Conservation (phyloP, 768 basidiomycete genomes). For the Candolleomyces aberdarensis region DNA sequence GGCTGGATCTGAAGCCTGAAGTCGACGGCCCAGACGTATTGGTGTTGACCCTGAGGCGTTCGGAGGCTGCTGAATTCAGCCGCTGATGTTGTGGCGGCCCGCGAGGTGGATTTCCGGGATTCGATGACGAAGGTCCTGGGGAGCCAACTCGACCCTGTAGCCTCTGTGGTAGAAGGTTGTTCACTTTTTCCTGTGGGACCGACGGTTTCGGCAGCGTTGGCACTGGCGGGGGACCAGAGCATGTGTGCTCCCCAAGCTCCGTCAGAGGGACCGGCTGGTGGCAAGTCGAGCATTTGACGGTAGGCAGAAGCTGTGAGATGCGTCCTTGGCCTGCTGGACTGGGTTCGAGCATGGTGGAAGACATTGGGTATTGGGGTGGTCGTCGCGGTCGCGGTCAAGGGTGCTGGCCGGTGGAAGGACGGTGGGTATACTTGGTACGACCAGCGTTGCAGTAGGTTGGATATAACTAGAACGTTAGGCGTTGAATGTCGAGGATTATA, state of each 20-base stretch:
- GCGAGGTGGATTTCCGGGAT: constrained; percentile 10
- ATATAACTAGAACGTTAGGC: background rate
- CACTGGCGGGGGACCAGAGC: constrained; percentile 47
- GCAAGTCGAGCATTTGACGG: constrained; percentile 85
- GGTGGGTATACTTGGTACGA: constrained; percentile 2
- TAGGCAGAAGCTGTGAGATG: constrained; percentile 76
- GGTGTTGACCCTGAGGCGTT: constrained; percentile 31
- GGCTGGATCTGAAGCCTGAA: constrained; percentile 31
- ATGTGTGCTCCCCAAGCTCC: constrained; percentile 77
- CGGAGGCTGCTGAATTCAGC: constrained; percentile 20
- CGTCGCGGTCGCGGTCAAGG: background rate
- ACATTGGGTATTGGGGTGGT: constrained; percentile 17
- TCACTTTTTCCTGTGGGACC: constrained; percentile 37
- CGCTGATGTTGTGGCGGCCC: constrained; percentile 19
- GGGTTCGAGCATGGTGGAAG: constrained; percentile 25
- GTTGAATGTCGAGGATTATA: constrained; percentile 2
- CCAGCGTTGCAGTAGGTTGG: constrained; percentile 7
- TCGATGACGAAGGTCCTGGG: constrained; percentile 14
- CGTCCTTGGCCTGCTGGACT: constrained; percentile 30
- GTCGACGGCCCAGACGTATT: constrained; percentile 15
- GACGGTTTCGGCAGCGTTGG: constrained; percentile 37
- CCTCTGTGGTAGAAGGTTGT: constrained; percentile 47
- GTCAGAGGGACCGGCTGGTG: constrained; percentile 64
- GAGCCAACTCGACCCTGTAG: constrained; percentile 43
- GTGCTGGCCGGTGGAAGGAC: background rate